phyloP scores from a whole-genome alignment of 2,329 filamentous ascomycete species.

The Pseudogymnoascus sp. region DNA sequence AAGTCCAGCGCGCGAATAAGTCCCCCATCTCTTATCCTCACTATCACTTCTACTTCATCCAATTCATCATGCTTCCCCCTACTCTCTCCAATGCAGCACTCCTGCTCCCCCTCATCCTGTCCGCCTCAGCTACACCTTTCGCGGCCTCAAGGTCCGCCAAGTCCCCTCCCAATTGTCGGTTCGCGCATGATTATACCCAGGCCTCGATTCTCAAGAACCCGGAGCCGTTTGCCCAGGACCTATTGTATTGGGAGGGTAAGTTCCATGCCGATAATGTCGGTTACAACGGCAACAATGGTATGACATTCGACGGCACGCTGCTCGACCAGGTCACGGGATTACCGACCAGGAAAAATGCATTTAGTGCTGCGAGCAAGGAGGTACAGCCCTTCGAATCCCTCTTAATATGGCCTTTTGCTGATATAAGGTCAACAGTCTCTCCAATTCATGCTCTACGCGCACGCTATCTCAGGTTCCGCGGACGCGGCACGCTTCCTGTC shows the following conservation, averaged over 20 bases:
- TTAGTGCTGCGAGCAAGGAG: constrained; percentile 35
- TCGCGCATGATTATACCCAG: constrained; percentile 21
- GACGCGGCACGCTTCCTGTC: constrained; percentile 35
- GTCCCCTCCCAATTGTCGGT: constrained; percentile 20
- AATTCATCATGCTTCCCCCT: background rate
- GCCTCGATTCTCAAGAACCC: constrained; percentile 26
- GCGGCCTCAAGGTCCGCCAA: constrained; percentile 8
- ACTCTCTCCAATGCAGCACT: background rate
- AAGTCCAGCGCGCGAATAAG: background rate
- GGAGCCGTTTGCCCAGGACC: constrained; percentile 30
- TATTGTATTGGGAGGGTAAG: constrained; percentile 39
- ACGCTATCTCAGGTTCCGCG: constrained; percentile 32
- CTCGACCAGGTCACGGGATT: constrained; percentile 34
- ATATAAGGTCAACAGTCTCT: constrained; percentile 26
- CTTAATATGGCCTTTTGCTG: background rate
- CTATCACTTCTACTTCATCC: background rate
- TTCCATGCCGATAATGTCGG: constrained; percentile 36
- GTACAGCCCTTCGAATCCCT: constrained; percentile 14
- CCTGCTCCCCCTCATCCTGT: background rate
- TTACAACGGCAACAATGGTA: constrained; percentile 36
- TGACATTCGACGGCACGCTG: constrained; percentile 36
- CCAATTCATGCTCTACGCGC: constrained; percentile 38
- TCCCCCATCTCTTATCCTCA: background rate
- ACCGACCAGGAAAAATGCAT: constrained; percentile 31
- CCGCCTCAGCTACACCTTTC: constrained; percentile 1